These are phyloP conservation scores for Arthroderma sp. DNA, from an alignment of 2,329 filamentous ascomycete species.

Conservation along the genomic window DNA sequence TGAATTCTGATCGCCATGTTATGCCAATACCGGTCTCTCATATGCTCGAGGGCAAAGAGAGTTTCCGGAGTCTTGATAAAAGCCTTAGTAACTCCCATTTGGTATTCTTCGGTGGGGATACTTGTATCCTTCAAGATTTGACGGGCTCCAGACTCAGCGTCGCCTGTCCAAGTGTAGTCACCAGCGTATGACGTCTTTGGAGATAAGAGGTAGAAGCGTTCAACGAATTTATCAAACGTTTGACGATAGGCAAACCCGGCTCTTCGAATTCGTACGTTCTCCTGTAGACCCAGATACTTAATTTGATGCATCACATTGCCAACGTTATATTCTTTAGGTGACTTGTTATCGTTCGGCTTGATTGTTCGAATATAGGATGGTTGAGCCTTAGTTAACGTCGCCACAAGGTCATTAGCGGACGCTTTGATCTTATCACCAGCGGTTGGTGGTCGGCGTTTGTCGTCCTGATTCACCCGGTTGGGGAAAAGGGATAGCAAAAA, in stretches of 20 bases:
- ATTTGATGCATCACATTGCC: slow-evolving; percentile 94
- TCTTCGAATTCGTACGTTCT: slow-evolving; percentile 93
- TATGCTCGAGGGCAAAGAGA: slow-evolving; percentile 87
- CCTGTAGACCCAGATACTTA: slow-evolving; percentile 97
- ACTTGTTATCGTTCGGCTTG: slow-evolving; percentile 99
- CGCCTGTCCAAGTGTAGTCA: slow-evolving; percentile 91
- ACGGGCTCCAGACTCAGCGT: slow-evolving; percentile 71
- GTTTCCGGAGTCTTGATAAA: slow-evolving; percentile 99
- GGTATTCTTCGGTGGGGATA: slow-evolving; percentile 89
- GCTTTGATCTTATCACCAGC: slow-evolving; percentile 92
- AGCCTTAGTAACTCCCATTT: slow-evolving; percentile 91
- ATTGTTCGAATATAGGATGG: slow-evolving; percentile 98
- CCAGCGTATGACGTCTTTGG: slow-evolving; percentile 92
- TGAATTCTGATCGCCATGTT: slow-evolving; percentile 99
- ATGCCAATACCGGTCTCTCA: slow-evolving; percentile 97
- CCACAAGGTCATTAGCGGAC: slow-evolving; percentile 87
- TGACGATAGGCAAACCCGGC: slow-evolving; percentile 96
- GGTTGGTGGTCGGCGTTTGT: slow-evolving; percentile 83
- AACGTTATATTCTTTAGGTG: slow-evolving; percentile 78
- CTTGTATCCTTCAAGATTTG: slow-evolving; percentile 94
- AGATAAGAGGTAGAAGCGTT: slow-evolving; percentile 89
- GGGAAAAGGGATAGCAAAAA: slow-evolving; percentile 88
- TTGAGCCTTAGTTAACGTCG: slow-evolving; percentile 92
- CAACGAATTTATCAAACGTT: slow-evolving; percentile 95
- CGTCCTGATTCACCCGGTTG: slow-evolving; percentile 85